A percentile compares a stretch with the other conserved stretches of the same genome.
These are phyloP conservation scores for Colletotrichum sp. DNA, from an alignment of 2,329 filamentous ascomycete species.

Conservation along the genomic window DNA sequence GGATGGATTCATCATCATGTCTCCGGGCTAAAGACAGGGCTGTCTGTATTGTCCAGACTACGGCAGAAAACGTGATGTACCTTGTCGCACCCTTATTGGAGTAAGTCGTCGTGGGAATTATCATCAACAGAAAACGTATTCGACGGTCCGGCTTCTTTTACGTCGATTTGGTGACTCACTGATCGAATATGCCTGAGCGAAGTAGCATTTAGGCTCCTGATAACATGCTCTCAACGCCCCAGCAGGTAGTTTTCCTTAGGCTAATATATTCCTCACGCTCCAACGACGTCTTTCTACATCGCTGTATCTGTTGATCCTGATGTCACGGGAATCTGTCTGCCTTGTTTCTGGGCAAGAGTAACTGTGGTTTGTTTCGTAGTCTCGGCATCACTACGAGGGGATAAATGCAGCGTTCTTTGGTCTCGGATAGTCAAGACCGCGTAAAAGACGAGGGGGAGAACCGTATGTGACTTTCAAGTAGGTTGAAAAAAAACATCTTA, in stretches of 20 bases:
- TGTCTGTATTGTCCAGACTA: not conserved
- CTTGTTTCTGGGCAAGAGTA: not conserved
- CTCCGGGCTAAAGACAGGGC: not conserved
- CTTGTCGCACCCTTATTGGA: not conserved
- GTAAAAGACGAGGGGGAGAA: not conserved
- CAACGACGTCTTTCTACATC: not conserved
- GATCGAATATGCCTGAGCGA: not conserved
- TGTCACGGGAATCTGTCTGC: not conserved
- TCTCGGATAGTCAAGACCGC: not conserved
- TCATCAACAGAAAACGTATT: not conserved
- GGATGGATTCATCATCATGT: not conserved
- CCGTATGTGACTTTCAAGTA: not conserved
- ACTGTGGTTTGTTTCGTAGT: not conserved
- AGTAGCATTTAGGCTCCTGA: not conserved
- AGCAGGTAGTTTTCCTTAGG: not conserved
- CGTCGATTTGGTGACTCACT: not conserved
- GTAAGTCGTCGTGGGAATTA: not conserved
- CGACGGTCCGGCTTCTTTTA: not conserved
- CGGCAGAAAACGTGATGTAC: not conserved
- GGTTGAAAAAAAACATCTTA: not conserved
- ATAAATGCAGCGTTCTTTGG: not conserved
- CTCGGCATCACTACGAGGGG: not conserved
- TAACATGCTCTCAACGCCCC: not conserved
- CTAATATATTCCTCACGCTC: not conserved
- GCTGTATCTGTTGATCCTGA: not conserved